Conservation (phyloP, 2,329 filamentous ascomycete genomes). For the Nigrospora oryzae region DNA sequence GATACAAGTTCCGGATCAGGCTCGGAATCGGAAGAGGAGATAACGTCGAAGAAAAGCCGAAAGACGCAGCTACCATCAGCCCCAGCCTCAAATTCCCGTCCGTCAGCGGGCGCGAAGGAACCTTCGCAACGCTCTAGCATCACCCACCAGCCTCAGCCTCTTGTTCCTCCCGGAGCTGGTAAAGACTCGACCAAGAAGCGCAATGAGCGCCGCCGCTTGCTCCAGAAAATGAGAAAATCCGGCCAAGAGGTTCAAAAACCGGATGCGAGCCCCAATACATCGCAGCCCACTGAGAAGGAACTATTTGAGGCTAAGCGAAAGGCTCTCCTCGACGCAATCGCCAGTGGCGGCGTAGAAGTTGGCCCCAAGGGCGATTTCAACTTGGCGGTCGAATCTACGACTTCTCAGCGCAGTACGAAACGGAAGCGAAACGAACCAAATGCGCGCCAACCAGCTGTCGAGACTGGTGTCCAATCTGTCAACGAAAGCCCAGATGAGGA, state of each 20-base stretch:
- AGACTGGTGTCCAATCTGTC: not conserved
- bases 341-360: conserved; percentile 42
- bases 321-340: conserved; percentile 41
- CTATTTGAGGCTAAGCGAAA: conserved; percentile 42
- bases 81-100: not conserved
- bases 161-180: conserved; percentile 24
- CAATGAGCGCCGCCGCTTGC: conserved; percentile 38
- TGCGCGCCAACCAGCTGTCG: not conserved
- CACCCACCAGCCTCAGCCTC: conserved; percentile 1
- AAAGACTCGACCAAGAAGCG: conserved; percentile 38
- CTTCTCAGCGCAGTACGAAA: conserved; percentile 8
- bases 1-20: not conserved
- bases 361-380: conserved; percentile 8
- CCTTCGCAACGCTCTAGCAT: not conserved
- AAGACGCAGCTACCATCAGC: not conserved
- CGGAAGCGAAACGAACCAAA: conserved; percentile 12
- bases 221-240: conserved; percentile 21
- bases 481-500: not conserved
- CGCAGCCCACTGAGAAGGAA: conserved; percentile 16
- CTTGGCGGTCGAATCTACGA: conserved; percentile 1
- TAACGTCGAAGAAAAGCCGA: not conserved
- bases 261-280: not conserved
- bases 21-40: not conserved
- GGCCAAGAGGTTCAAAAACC: conserved; percentile 6
- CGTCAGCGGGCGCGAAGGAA: not conserved